Evolutionary conservation across 208 protist species (phyloP).

Genomic region (Crithidia bombi): DNA sequence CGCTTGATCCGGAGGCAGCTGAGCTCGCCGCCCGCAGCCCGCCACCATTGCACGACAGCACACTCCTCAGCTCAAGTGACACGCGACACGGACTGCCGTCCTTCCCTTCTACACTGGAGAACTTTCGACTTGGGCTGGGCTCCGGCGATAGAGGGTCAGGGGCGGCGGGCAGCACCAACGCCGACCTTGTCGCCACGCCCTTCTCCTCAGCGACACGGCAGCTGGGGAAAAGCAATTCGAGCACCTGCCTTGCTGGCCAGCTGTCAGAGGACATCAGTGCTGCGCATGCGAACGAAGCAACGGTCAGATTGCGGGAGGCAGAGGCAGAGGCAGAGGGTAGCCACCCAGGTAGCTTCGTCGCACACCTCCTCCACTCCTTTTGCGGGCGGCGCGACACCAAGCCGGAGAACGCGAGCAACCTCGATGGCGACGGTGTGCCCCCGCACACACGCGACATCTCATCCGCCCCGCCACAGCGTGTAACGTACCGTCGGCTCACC

Average conservation of each 20-base stretch:
- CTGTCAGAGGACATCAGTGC: not conserved
- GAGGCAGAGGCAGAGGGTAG: not conserved
- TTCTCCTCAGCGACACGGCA: not conserved
- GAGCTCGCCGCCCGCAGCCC: slow-evolving; percentile 20
- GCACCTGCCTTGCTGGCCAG: slow-evolving; percentile 5
- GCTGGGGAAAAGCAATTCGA: not conserved
- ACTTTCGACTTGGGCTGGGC: not conserved
- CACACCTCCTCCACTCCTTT: slow-evolving; percentile 22
- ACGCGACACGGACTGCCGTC: slow-evolving; percentile 1
- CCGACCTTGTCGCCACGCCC: not conserved
- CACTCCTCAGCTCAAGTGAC: not conserved
- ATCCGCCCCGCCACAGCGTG: slow-evolving; percentile 29
- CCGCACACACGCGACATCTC: slow-evolving; percentile 30
- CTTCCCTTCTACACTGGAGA: slow-evolving; percentile 5
- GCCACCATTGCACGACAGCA: not conserved
- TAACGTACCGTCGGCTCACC: slow-evolving; percentile 20
- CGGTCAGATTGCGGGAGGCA: not conserved
- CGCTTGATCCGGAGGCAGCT: slow-evolving; percentile 34
- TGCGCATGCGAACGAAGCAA: not conserved
- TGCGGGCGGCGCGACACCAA: not conserved
- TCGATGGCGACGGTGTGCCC: not conserved
- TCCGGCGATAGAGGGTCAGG: not conserved
- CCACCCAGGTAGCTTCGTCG: slow-evolving; percentile 11
- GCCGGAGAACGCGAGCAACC: not conserved
- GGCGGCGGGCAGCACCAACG: not conserved